These are phyloP conservation scores for Hyaloscypha variabilis DNA, from an alignment of 495 filamentous ascomycete species.

Conservation along the genomic window DNA sequence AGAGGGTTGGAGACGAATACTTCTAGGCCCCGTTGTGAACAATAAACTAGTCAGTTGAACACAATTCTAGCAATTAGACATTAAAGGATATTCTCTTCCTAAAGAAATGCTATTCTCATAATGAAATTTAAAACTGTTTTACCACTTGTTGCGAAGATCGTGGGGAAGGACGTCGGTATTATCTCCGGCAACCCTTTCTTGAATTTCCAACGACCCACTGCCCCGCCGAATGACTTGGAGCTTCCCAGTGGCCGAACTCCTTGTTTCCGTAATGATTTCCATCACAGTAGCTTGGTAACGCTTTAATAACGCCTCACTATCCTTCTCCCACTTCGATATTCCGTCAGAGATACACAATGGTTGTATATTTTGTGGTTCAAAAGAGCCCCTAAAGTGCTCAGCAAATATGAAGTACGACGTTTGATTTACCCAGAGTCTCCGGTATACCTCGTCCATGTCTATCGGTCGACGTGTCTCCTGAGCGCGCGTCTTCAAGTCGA, in stretches of 20 bases:
- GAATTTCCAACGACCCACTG: constrained; percentile 16
- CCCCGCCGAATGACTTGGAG: constrained; percentile 10
- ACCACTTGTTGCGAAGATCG: constrained; percentile 18
- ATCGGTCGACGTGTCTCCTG: too few species aligned
- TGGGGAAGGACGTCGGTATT: constrained; percentile 14
- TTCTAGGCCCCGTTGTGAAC: too few species aligned
- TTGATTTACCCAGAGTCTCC: too few species aligned
- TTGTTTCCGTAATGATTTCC: constrained; percentile 9
- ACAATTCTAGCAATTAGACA: too few species aligned
- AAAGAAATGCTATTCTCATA: too few species aligned
- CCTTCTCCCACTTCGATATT: constrained; percentile 7
- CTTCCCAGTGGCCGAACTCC: constrained; percentile 14
- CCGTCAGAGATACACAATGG: not conserved
- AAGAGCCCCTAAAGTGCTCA: too few species aligned
- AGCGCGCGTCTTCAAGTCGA: too few species aligned
- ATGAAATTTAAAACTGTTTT: constrained; percentile 4
- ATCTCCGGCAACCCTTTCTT: constrained; percentile 16
- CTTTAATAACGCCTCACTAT: constrained; percentile 2
- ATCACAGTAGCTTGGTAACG: not conserved
- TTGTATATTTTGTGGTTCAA: not conserved
- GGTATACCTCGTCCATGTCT: too few species aligned
- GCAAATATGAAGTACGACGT: too few species aligned
- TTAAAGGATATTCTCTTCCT: too few species aligned
- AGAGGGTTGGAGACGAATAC: too few species aligned
- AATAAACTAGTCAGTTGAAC: too few species aligned